These are phyloP conservation scores for Pseudotsuga menziesii DNA, from an alignment of 75 land plant species.

Conservation along the genomic window DNA sequence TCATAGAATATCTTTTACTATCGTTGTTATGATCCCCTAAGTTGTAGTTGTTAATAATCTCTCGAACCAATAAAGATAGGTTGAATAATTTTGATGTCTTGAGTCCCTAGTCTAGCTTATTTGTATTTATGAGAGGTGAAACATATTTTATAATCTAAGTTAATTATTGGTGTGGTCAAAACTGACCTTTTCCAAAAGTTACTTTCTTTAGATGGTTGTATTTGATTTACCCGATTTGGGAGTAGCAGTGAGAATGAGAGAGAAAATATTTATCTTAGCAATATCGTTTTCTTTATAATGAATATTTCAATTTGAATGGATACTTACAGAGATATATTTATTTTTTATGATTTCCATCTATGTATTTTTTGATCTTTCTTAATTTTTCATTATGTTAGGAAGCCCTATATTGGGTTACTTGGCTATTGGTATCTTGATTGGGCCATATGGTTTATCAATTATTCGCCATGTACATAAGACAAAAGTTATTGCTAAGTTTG, in stretches of 20 bases:
- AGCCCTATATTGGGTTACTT: slow-evolving; percentile 98
- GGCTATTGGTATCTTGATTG: slow-evolving; percentile 97
- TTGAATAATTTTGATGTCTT: too few relatives aligned
- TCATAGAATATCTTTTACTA: too few relatives aligned
- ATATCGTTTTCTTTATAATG: not conserved
- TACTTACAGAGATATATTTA: too few relatives aligned
- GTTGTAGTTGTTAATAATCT: too few relatives aligned
- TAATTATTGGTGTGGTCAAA: not conserved
- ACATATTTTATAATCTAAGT: too few relatives aligned
- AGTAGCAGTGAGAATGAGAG: not conserved
- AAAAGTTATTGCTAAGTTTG: slow-evolving; percentile 98
- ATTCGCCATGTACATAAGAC: slow-evolving; percentile 98
- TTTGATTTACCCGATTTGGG: not conserved
- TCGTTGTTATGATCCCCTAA: too few relatives aligned
- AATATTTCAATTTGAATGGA: not conserved
- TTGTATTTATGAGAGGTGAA: too few relatives aligned
- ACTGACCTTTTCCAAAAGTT: not conserved
- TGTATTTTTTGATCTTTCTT: not conserved
- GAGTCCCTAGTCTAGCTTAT: too few relatives aligned
- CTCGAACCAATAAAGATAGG: too few relatives aligned
- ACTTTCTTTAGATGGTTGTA: not conserved
- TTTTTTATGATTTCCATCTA: not conserved
- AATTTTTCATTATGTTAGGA: slow-evolving; percentile 40
- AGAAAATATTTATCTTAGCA: not conserved
- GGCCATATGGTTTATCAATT: slow-evolving; percentile 90